phyloP scores from a whole-genome alignment of 768 basidiomycete species.

The Psilocybe cubensis region DNA sequence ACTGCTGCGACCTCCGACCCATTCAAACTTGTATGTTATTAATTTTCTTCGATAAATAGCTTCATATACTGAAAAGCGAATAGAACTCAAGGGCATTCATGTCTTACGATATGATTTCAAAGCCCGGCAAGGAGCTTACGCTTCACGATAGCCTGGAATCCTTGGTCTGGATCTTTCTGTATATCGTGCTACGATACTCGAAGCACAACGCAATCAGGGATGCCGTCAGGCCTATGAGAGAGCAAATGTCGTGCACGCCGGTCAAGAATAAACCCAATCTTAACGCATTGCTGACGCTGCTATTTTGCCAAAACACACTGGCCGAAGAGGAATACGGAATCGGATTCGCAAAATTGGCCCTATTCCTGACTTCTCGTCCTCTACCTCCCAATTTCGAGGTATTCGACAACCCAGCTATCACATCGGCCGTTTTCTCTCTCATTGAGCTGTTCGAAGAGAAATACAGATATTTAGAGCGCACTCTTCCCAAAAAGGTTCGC shows the following conservation, averaged over 20 bases:
- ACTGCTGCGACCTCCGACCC: not conserved
- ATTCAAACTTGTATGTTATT: not conserved
- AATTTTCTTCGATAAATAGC: not conserved
- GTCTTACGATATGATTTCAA: not conserved
- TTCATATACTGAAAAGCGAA: not conserved
- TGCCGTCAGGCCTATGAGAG: not conserved
- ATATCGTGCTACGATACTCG: not conserved
- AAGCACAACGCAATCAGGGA: not conserved
- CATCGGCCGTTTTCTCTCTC: not conserved
- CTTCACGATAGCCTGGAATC: conserved; percentile 5
- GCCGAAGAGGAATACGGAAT: not conserved
- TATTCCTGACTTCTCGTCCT: not conserved
- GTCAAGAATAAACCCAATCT: not conserved
- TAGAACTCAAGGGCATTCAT: not conserved
- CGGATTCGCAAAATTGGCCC: not conserved
- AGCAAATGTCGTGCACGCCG: not conserved
- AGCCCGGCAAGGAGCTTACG: not conserved
- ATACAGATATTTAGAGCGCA: not conserved
- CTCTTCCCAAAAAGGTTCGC: not conserved
- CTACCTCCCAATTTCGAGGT: not conserved
- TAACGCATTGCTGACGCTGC: not conserved
- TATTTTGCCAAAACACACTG: not conserved
- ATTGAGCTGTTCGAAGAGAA: not conserved
- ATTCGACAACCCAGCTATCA: not conserved
- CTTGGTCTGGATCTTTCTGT: not conserved